Evolutionary conservation across 768 basidiomycete genomes (phyloP).

Genomic region (Calocybe indica): DNA sequence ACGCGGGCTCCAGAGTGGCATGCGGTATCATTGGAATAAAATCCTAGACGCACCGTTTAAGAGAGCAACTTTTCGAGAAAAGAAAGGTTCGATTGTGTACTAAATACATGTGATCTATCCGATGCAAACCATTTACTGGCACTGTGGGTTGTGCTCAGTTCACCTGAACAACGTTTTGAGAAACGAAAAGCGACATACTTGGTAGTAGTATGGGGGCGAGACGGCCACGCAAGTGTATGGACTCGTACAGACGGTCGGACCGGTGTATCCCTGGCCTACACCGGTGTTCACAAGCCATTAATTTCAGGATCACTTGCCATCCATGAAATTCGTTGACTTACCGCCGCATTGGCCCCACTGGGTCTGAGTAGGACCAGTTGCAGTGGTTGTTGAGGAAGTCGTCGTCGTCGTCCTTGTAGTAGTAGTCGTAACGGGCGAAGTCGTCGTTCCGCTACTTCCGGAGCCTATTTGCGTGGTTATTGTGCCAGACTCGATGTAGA

Average conservation of each 20-base stretch:
- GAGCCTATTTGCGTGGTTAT: slow-evolving; percentile 45
- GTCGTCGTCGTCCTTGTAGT: slow-evolving; percentile 16
- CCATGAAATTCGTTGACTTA: slow-evolving; percentile 9
- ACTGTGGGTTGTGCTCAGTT: slow-evolving; percentile 7
- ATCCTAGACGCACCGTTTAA: slow-evolving; percentile 2
- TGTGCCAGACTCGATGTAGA: slow-evolving; percentile 53
- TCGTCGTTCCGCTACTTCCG: slow-evolving; percentile 13
- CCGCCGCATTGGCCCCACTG: slow-evolving; percentile 53
- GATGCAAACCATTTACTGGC: slow-evolving; percentile 11
- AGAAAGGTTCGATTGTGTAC: not conserved
- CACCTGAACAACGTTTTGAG: not conserved
- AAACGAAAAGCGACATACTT: slow-evolving; percentile 24
- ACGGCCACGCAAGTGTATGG: slow-evolving; percentile 40
- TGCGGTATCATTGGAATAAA: slow-evolving; percentile 72
- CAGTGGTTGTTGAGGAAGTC: slow-evolving; percentile 24
- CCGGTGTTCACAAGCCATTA: not conserved
- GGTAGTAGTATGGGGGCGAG: slow-evolving; percentile 48
- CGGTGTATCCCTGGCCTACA: slow-evolving; percentile 37
- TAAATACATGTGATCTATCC: not conserved
- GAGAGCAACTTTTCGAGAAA: too few species aligned
- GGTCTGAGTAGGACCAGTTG: slow-evolving; percentile 31
- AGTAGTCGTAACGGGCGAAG: slow-evolving; percentile 14
- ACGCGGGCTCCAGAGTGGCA: slow-evolving; percentile 71
- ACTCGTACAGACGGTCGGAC: slow-evolving; percentile 38
- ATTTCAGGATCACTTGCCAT: not conserved